These are phyloP conservation scores for Linderniella brevidens DNA, from an alignment of 257 asterid species.

Conservation along the genomic window DNA sequence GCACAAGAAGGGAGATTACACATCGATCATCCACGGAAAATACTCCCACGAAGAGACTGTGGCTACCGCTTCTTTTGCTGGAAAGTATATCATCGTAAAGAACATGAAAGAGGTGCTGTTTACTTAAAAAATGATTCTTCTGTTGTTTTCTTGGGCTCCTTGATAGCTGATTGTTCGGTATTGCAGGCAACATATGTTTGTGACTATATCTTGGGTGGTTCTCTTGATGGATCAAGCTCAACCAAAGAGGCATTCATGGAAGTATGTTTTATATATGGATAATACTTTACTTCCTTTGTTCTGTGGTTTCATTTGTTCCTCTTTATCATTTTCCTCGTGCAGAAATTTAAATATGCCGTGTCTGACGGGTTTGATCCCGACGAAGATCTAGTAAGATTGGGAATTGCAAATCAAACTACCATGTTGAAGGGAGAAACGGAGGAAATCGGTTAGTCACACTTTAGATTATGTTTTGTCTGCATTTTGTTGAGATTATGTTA, in stretches of 20 bases:
- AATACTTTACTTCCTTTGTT: slow-evolving; percentile 2
- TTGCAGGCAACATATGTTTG: slow-evolving; percentile 88
- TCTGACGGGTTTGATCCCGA: slow-evolving; percentile 92
- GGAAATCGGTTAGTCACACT: slow-evolving; percentile 56
- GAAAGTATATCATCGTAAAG: slow-evolving; percentile 71
- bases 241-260: slow-evolving; percentile 86
- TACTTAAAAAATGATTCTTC: neutral
- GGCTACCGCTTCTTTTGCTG: slow-evolving; percentile 99
- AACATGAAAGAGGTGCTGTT: slow-evolving; percentile 75
- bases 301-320: slow-evolving; percentile 12
- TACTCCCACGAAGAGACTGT: slow-evolving; percentile 87
- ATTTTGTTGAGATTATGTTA: neutral
- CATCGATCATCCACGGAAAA: slow-evolving; percentile 93
- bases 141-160: no score
- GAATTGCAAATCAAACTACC: slow-evolving; percentile 99
- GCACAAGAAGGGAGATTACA: slow-evolving; percentile 92
- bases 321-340: slow-evolving; percentile 16
- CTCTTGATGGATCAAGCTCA: slow-evolving; percentile 93
- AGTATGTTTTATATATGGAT: slow-evolving; percentile 25
- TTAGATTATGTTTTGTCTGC: neutral
- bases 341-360: slow-evolving; percentile 79
- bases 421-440: slow-evolving; percentile 99
- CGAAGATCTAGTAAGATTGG: slow-evolving; percentile 63
- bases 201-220: slow-evolving; percentile 84
- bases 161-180: neutral